phyloP scores from a whole-genome alignment of 2,329 filamentous ascomycete species.

The Penicillium verrucosum region DNA sequence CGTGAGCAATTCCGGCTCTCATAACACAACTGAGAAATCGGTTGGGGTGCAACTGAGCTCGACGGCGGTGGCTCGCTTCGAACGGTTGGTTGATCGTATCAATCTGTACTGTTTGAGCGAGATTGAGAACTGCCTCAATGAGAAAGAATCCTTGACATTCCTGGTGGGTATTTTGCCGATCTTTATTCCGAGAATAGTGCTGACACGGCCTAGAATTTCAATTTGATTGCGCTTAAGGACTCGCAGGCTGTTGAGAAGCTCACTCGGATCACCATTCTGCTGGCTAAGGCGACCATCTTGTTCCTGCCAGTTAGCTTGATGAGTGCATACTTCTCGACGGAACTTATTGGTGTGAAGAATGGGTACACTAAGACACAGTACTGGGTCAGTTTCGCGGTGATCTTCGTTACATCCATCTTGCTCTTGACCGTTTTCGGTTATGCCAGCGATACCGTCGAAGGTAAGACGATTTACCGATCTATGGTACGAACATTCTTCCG shows the following conservation, averaged over 20 bases:
- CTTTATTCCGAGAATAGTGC: neutral
- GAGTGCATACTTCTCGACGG: conserved; percentile 70
- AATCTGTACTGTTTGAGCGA: conserved; percentile 61
- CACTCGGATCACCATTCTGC: conserved; percentile 66
- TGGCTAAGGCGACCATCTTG: conserved; percentile 71
- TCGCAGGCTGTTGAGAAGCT: conserved; percentile 68
- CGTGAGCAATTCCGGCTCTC: conserved; percentile 23
- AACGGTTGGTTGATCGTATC: conserved; percentile 59
- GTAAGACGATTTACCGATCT: conserved; percentile 51
- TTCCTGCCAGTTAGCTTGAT: conserved; percentile 73
- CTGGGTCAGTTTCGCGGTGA: conserved; percentile 65
- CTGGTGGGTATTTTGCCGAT: conserved; percentile 50
- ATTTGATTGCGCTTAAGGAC: conserved; percentile 72
- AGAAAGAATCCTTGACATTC: conserved; percentile 67
- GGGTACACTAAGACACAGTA: conserved; percentile 62
- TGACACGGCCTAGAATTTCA: conserved; percentile 61
- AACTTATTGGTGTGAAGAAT: conserved; percentile 56
- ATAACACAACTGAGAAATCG: conserved; percentile 21
- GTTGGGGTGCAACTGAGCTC: conserved; percentile 44
- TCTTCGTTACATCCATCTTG: conserved; percentile 59
- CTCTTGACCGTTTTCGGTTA: conserved; percentile 57
- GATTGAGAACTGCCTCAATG: conserved; percentile 62
- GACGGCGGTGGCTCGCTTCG: conserved; percentile 57
- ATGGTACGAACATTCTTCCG: conserved; percentile 38
- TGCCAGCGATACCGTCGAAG: conserved; percentile 57